These are phyloP conservation scores for Phytophthora pluvialis DNA, from an alignment of 352 stramenopile genomes.

Conservation along the genomic window DNA sequence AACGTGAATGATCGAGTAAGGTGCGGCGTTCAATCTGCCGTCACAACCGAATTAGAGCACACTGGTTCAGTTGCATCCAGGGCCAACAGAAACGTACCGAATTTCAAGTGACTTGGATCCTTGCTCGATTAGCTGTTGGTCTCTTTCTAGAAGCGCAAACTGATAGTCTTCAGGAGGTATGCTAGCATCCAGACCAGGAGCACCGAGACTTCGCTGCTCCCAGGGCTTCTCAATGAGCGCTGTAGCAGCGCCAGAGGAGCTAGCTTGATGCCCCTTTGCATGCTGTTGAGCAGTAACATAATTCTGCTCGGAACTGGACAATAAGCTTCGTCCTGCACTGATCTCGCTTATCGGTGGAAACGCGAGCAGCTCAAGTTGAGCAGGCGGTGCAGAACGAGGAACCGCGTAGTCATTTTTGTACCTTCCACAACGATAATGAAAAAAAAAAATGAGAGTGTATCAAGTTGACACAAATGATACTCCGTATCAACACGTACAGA, in stretches of 20 bases:
- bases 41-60: background rate
- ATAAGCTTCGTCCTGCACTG: background rate
- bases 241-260: background rate
- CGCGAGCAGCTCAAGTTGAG: slow-evolving; percentile 30
- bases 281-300: slow-evolving; percentile 2
- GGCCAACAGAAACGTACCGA: slow-evolving; percentile 39
- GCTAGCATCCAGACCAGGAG: slow-evolving; percentile 10
- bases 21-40: slow-evolving; percentile 59
- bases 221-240: slow-evolving; percentile 36
- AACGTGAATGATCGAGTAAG: slow-evolving; percentile 74
- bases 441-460: background rate
- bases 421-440: slow-evolving; percentile 8
- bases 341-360: slow-evolving; percentile 18
- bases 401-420: slow-evolving; percentile 29
- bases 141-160: slow-evolving; percentile 49
- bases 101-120: slow-evolving; percentile 72
- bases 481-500: slow-evolving; percentile 41
- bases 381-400: slow-evolving; percentile 4
- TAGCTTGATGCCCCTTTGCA: slow-evolving; percentile 3
- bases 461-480: background rate
- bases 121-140: slow-evolving; percentile 53
- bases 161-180: slow-evolving; percentile 61
- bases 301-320: slow-evolving; percentile 3
- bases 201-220: slow-evolving; percentile 18
- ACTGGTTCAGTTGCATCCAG: background rate